Percentiles rank a stretch among this genome's conserved stretches.
Conservation (phyloP, 768 basidiomycete species). For the Macrolepiota fuliginosa region DNA sequence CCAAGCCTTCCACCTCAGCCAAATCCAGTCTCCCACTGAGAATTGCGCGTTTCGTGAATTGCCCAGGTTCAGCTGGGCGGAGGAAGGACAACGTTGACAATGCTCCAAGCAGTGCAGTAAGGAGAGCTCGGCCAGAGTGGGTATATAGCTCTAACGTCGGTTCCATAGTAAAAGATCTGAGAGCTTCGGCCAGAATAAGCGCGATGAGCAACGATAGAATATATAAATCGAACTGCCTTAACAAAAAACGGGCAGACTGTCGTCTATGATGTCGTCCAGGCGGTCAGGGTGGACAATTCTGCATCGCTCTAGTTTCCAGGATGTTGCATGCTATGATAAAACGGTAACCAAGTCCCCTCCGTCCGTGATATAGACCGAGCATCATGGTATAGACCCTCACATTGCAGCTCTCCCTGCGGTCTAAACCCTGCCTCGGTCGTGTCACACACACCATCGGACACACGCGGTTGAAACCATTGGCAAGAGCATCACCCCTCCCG, state of each 20-base stretch:
- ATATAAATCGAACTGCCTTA: conserved; percentile 44
- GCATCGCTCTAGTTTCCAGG: conserved; percentile 73
- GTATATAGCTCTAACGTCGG: conserved; percentile 82
- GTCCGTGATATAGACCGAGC: no score
- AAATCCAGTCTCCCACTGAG: conserved; percentile 61
- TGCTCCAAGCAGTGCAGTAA: conserved; percentile 65
- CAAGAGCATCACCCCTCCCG: conserved; percentile 51
- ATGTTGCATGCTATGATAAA: conserved; percentile 26
- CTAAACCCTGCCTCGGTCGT: conserved; percentile 13
- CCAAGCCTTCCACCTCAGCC: no score
- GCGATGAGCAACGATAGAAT: neutral
- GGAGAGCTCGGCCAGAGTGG: conserved; percentile 82
- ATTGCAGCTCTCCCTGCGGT: conserved; percentile 34
- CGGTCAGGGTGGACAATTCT: conserved; percentile 61
- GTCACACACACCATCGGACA: neutral
- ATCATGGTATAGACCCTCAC: conserved; percentile 11
- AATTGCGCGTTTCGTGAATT: conserved; percentile 87
- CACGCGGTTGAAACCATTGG: conserved; percentile 39
- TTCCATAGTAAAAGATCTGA: conserved; percentile 81
- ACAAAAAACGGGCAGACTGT: conserved; percentile 82
- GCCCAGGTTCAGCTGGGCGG: conserved; percentile 81
- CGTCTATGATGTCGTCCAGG: conserved; percentile 60
- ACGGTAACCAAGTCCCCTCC: no score
- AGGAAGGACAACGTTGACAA: conserved; percentile 60
- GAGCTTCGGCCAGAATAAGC: conserved; percentile 40